Percentiles rank a stretch among this genome's conserved stretches.
Conservation (phyloP, 2,329 filamentous ascomycete species). For the Colletotrichum sp. region DNA sequence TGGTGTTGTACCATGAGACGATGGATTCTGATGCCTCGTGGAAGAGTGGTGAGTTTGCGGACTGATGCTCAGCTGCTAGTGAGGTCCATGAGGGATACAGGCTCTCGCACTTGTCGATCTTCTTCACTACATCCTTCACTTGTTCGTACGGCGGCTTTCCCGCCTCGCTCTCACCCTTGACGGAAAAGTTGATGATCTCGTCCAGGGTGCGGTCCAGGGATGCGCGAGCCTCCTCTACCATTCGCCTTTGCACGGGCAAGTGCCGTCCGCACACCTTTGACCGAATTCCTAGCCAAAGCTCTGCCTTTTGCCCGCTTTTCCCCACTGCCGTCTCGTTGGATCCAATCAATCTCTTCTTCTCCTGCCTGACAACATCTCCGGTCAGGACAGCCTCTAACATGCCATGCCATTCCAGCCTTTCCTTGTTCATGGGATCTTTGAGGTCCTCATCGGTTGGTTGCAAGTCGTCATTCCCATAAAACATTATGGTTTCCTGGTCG, state of each 20-base stretch:
- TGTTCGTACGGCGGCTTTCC: constrained; percentile 89
- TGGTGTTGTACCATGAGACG: constrained; percentile 96
- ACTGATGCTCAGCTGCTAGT: constrained; percentile 76
- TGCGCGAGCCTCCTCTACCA: constrained; percentile 84
- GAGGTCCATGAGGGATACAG: constrained; percentile 83
- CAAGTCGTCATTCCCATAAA: constrained; percentile 88
- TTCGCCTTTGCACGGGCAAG: constrained; percentile 80
- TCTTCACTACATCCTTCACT: constrained; percentile 85
- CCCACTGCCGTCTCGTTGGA: constrained; percentile 65
- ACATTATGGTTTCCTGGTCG: constrained; percentile 91
- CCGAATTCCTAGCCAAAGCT: constrained; percentile 88
- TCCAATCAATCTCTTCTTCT: constrained; percentile 94
- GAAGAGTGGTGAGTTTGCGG: constrained; percentile 78
- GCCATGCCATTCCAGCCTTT: constrained; percentile 95
- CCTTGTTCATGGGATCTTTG: constrained; percentile 84
- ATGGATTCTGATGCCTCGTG: constrained; percentile 86
- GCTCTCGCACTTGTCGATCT: constrained; percentile 87
- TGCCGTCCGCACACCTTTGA: constrained; percentile 85
- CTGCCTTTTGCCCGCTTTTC: constrained; percentile 73
- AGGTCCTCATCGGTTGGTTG: constrained; percentile 90
- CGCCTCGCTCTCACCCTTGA: constrained; percentile 90
- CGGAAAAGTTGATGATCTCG: constrained; percentile 89
- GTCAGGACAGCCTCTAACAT: constrained; percentile 97
- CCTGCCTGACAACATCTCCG: constrained; percentile 95
- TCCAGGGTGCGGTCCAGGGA: constrained; percentile 79